Percentiles rank a stretch among this genome's conserved stretches.
phyloP scores from a whole-genome alignment of 306 rosid species.

The Potentilla sterilis region DNA sequence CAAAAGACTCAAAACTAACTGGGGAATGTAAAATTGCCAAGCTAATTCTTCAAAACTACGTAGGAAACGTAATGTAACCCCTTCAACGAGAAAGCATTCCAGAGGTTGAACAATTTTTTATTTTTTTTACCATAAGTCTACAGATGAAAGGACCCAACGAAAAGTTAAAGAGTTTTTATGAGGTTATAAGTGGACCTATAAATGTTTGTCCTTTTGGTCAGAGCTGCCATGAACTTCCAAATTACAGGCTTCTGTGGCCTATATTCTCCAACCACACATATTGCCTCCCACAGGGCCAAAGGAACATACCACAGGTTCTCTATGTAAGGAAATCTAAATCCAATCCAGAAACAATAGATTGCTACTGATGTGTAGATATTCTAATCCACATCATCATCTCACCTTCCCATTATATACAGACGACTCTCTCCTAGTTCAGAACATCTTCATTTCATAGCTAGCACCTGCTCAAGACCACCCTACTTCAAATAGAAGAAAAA shows the following conservation, averaged over 20 bases:
- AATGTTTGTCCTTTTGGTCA: conserved; percentile 10
- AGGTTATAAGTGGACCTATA: not conserved
- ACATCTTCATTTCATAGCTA: conserved; percentile 15
- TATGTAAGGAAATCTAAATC: conserved; percentile 52
- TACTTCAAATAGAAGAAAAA: not conserved
- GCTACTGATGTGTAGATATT: conserved; percentile 69
- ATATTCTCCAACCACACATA: conserved; percentile 22
- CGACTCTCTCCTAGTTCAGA: conserved; percentile 12
- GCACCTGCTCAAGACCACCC: conserved; percentile 8
- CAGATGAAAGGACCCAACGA: not conserved
- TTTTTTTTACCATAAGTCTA: not conserved
- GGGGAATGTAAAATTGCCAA: too few species aligned
- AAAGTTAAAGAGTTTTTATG: not conserved
- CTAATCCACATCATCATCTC: conserved; percentile 64
- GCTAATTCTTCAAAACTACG: not conserved
- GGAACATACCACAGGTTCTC: not conserved
- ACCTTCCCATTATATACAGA: conserved; percentile 31
- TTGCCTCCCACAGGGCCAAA: conserved; percentile 53
- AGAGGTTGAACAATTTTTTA: not conserved
- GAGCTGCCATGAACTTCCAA: not conserved
- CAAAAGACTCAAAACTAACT: too few species aligned
- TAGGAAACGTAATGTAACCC: not conserved
- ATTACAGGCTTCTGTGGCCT: conserved; percentile 38
- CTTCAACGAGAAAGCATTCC: not conserved
- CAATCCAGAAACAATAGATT: conserved; percentile 50